Evolutionary conservation across 345 rosid genomes (phyloP), one percentile per base, ranked within the genome.

Genomic region (Euphorbia lathyris): DNA sequence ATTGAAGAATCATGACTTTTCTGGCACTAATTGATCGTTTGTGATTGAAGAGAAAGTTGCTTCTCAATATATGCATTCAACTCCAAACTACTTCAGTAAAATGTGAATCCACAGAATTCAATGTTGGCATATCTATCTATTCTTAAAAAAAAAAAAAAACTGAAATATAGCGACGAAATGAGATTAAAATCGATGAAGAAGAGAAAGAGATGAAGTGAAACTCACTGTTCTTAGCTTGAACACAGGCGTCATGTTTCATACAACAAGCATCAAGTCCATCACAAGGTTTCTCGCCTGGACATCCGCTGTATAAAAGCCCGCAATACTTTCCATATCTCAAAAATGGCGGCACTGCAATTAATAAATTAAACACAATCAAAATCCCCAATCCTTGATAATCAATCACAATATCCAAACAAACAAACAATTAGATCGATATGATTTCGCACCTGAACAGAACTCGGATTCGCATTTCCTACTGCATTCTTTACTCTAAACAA

Each of bases 181-280:
- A 34, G 38, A 34, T 34, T 3, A 34, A 34, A 34, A 34, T 34
- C 7, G 38, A 34, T 34, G 7, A 34, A 34, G 12, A 45, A 3
- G 12, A 45, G 19, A 14, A 45, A 12, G 51, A 45, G 19, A 40
- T 10, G 45, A 2, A 40, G 29, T 0, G 63, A 16, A 63, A 53
- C 84, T 73, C 77, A 95, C 98, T 87, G 80, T 86, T 85, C 65
- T 87, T 88, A 65, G 90, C 74, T 77, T 85, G 92, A 34, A 92
- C 90, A 32, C 99, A 95, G 70, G 80, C 82, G 63, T 95, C 99
- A 61, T 92, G 99, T 67, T 86, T 87, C 99, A 95, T 95, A 78
- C 99, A 95, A 67, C 96, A 92, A 26, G 92, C 84, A 68, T 95
- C 99, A 26, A 95, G 99, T 25, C 89, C 96, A 66, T 95, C 97